phyloP scores from a whole-genome alignment of 2,329 filamentous ascomycete genomes.

The Talaromyces sp. region DNA sequence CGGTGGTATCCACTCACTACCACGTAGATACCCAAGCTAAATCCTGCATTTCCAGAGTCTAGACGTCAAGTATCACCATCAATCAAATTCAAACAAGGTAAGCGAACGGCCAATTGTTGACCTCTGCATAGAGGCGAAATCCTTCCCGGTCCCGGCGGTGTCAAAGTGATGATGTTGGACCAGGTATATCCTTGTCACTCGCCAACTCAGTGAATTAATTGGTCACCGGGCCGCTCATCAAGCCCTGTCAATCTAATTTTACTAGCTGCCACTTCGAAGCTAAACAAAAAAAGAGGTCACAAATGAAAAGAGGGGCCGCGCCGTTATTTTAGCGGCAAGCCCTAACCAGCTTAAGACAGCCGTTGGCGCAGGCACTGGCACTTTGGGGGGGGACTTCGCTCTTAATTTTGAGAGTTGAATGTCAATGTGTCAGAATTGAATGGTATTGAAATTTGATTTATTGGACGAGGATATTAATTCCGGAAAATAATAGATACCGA shows the following conservation, averaged over 20 bases:
- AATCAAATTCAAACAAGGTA: background rate
- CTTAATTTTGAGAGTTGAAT: background rate
- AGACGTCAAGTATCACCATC: background rate
- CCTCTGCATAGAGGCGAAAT: background rate
- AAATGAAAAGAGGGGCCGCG: conserved; percentile 7
- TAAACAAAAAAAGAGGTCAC: background rate
- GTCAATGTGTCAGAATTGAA: background rate
- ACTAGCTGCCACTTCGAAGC: background rate
- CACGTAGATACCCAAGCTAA: background rate
- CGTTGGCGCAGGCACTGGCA: background rate
- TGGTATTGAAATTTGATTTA: background rate
- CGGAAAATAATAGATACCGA: background rate
- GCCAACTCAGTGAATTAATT: background rate
- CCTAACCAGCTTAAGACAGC: conserved; percentile 7
- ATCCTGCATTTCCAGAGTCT: background rate
- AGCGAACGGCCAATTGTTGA: background rate
- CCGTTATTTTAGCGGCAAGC: conserved; percentile 11
- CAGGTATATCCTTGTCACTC: conserved; percentile 1
- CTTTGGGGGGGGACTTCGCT: background rate
- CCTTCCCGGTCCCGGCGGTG: background rate
- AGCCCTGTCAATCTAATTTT: background rate
- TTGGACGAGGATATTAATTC: background rate
- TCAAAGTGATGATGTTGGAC: background rate
- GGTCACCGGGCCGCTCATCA: background rate
- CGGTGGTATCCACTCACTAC: background rate